Base-by-base conservation (phyloP, 495 filamentous ascomycete genomes). In the Lasiosphaeria miniovina region DNA sequence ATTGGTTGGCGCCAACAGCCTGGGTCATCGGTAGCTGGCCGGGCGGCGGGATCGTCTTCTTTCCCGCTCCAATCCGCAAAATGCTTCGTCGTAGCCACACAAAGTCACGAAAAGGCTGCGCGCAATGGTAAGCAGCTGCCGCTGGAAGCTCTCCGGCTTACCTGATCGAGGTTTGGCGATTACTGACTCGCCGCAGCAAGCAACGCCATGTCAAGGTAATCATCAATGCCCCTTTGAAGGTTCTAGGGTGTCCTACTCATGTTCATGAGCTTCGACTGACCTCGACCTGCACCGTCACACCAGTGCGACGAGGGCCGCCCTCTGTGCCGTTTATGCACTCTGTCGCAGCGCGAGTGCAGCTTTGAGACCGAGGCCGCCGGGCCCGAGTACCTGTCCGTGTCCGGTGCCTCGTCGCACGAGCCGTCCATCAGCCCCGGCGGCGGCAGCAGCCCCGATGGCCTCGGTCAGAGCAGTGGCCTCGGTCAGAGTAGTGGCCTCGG, bases 81-180 rank as follows among this genome's bases (percentile, higher is more conserved):
- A 74, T 74, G 72, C 69, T 74, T 50, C 72, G 74, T 33, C 64
- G 74, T 36, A 72, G 65, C 48, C 74, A 76, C 67, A 75, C 69
- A 57, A 76, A 76, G 54, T 74, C 69, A 6, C 63, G 66, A 33
- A 66, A 60, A 0, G 74, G 74, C 3, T 75, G 74, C 62, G 52
- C 70, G 3, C 60, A 75, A 53, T 80, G 75, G 32, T 66, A 85
- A 84, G 67, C 74, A 74, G 54, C 69, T 82, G 32, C 79, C 41
- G 41, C 10, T 45, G n/a, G 41, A 45, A 45, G 41, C 41, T 45
- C 24, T 24, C 24, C 24, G 24, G 24, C 24, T 24, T 2, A 24
- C 24, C 24, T 24, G 24, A 1, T 24, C 24, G 24, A 24, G 24
- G 2, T 2, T 24, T 24, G 0, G 0, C 24, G 24, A 24, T 24